Evolutionary conservation across 73 alveolate genomes (phyloP).

Genomic region (Stentor roeselii): DNA sequence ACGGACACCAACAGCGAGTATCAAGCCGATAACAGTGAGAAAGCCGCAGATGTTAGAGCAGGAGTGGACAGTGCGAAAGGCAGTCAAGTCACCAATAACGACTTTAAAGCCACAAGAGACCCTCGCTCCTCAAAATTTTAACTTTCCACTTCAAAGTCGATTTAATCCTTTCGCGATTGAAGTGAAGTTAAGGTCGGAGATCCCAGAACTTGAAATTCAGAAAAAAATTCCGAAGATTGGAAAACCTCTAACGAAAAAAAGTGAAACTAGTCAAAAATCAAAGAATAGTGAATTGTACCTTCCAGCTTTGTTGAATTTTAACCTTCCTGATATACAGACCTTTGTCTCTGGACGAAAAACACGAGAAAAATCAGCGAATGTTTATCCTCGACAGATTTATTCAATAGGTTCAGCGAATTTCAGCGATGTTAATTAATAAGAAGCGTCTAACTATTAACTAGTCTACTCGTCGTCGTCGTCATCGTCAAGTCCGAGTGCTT

Average conservation of each 20-base stretch:
- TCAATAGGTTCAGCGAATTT: no score
- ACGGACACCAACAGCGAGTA: not conserved
- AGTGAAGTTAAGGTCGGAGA: not conserved
- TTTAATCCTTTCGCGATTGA: not conserved
- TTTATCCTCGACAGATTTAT: no score
- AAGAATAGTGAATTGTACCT: not conserved
- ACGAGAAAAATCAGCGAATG: no score
- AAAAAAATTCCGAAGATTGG: not conserved
- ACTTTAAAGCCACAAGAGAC: not conserved
- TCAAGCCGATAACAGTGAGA: not conserved
- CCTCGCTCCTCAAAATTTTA: not conserved
- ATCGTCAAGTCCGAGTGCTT: conserved; percentile 13
- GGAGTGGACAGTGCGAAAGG: not conserved
- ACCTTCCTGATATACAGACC: not conserved
- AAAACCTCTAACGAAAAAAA: not conserved
- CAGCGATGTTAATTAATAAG: no score
- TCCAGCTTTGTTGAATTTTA: not conserved
- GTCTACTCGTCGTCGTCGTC: conserved; percentile 11
- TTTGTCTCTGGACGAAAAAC: not conserved
- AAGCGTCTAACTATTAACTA: no score
- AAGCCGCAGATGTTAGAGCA: not conserved
- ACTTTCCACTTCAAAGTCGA: not conserved
- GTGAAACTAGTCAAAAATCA: not conserved
- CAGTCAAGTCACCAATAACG: not conserved
- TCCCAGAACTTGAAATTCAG: not conserved